Evolutionary conservation across 1,139 yeast species (phyloP).

Genomic region (Geotrichum phurueaensis): DNA sequence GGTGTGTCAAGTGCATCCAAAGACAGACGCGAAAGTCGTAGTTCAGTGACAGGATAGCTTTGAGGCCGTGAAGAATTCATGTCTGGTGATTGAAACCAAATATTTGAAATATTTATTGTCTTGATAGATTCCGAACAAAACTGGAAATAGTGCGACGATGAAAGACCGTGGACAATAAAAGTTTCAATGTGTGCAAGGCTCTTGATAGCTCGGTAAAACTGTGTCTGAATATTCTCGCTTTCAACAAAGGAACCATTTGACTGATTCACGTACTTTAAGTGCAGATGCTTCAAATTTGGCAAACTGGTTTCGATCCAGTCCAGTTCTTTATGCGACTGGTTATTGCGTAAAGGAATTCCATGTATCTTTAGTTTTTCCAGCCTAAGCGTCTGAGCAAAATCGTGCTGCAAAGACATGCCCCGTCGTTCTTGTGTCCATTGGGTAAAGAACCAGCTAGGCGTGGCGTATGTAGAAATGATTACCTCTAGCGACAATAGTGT

Average conservation of each 20-base stretch:
- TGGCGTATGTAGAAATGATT: not conserved
- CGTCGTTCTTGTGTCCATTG: not conserved
- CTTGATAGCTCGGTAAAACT: not conserved
- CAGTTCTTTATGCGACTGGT: not conserved
- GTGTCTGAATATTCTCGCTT: not conserved
- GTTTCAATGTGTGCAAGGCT: not conserved
- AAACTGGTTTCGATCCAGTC: not conserved
- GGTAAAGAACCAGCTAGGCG: slow-evolving; percentile 8
- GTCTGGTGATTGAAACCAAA: not conserved
- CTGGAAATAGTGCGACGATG: not conserved
- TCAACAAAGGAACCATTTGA: not conserved
- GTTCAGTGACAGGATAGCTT: not conserved
- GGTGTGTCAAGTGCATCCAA: not conserved
- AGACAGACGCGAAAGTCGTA: not conserved
- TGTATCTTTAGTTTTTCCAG: not conserved
- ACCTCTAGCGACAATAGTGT: slow-evolving; percentile 3
- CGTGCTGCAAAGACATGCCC: not conserved
- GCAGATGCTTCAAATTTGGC: not conserved
- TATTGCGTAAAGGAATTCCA: not conserved
- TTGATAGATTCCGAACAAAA: not conserved
- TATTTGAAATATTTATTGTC: not conserved
- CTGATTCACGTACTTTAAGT: not conserved
- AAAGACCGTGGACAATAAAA: not conserved
- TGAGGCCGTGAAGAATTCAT: not conserved
- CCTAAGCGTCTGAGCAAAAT: not conserved